Base-by-base conservation (phyloP, 2,329 filamentous ascomycete genomes). In the Gaeumannomyces sp. region DNA sequence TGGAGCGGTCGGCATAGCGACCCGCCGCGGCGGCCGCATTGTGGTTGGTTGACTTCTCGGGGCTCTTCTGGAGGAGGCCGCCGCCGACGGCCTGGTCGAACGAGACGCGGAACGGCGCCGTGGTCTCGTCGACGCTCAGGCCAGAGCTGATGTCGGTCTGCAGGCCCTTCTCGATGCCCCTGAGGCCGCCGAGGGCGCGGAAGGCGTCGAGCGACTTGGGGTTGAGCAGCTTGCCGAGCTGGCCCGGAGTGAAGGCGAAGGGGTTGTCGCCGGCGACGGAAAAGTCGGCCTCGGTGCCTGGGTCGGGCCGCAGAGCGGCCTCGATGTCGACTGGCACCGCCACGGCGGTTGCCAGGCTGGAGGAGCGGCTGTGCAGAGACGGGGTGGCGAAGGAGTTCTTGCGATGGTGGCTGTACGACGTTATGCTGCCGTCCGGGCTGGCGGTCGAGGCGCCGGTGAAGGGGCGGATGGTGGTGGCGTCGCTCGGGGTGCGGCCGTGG, bases 201-300 rank as follows among this genome's bases (percentile, higher is more conserved):
- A 93, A 92, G 4, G 90, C 91, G 33, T 85, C 80, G 66, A 91
- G 79, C 69, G 84, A 93, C 76, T 95, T 95, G 0, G 91, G 91
- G 68, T 93, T 93, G 63, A 93, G 80, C 10, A 95, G 78, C 76
- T 94, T 94, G 68, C 85, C 87, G 71, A 92, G 77, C 70, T 91
- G 89, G 29, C 90, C 91, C 14, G 88, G 88, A 0, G 87, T 84
- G 71, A 89, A 92, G 11, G 89, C 90, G 70, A 93, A 92, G 59
- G 83, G 85, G 73, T 90, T 92, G 70, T 88, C 79, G 22, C 45
- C 45, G 60, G 87, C 80, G 22, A 89, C 83, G 59, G 84, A 72
- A 70, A 91, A 94, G 67, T 91, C 87, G 25, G 79, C 82, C 74
- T 93, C 89, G 1, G 85, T 89, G 10, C 88, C 89, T 0, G 87